These are phyloP conservation scores for Aspergillus neoniger DNA, from an alignment of 2,329 filamentous ascomycete genomes.

Conservation along the genomic window DNA sequence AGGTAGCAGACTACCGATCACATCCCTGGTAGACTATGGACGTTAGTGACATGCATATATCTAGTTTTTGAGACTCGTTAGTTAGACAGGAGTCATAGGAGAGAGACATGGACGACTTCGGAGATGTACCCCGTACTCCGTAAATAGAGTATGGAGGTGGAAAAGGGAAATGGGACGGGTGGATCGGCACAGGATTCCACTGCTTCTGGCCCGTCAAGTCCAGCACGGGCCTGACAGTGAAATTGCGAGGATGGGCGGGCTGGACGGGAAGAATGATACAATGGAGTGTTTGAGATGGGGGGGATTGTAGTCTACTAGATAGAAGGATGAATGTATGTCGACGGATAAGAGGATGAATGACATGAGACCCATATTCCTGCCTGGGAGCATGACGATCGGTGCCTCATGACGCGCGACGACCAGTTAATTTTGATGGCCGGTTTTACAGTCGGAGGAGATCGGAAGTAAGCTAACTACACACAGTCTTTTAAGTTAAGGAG, in stretches of 20 bases:
- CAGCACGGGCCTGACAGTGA: constrained; percentile 9
- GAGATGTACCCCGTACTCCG: constrained; percentile 7
- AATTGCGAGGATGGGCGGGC: constrained; percentile 1
- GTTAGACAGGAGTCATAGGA: background rate
- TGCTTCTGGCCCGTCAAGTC: constrained; percentile 4
- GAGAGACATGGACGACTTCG: background rate
- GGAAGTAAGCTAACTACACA: constrained; percentile 1
- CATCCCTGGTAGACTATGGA: background rate
- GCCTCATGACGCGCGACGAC: background rate
- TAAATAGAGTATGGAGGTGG: constrained; percentile 4
- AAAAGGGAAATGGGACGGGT: constrained; percentile 2
- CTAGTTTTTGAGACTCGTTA: background rate
- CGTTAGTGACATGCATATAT: background rate
- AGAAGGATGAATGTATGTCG: background rate
- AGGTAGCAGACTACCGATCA: background rate
- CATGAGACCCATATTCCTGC: background rate
- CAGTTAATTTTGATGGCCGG: constrained; percentile 25
- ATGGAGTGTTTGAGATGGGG: background rate
- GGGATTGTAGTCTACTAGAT: background rate
- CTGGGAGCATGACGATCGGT: background rate
- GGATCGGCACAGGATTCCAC: constrained; percentile 9
- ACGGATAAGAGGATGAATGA: background rate
- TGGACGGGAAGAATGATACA: constrained; percentile 1
- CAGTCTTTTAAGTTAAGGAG: no score
- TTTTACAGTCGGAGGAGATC: constrained; percentile 11